Percentiles rank a stretch among this genome's conserved stretches.
phyloP scores from a whole-genome alignment of 164 flowering plant genomes.

The Aristolochia contorta region DNA sequence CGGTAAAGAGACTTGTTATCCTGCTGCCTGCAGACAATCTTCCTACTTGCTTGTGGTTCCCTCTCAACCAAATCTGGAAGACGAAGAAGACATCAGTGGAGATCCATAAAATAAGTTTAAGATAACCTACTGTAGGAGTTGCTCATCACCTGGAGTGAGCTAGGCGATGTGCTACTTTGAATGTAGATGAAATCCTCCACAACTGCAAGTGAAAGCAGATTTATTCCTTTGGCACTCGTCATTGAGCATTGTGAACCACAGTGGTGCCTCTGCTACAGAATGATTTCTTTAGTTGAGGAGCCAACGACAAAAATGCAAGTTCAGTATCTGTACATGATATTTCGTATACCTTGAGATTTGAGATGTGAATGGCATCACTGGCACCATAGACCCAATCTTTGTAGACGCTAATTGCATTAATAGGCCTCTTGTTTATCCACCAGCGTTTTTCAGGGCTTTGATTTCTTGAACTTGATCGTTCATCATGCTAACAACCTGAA shows the following conservation, averaged over 20 bases:
- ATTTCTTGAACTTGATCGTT: conserved; percentile 43
- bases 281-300: background rate
- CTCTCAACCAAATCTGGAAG: conserved; percentile 62
- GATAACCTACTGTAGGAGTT: background rate
- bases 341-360: conserved; percentile 44
- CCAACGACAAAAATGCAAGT: background rate
- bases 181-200: conserved; percentile 81
- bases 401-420: conserved; percentile 39
- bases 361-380: conserved; percentile 36
- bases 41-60: conserved; percentile 52
- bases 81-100: background rate
- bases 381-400: conserved; percentile 62
- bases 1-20: conserved; percentile 66
- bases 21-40: conserved; percentile 73
- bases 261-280: conserved; percentile 56
- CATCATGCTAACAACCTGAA: conserved; percentile 42
- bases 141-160: conserved; percentile 38
- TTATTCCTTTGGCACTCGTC: conserved; percentile 28
- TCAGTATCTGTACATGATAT: background rate
- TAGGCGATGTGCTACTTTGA: conserved; percentile 44
- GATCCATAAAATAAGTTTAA: background rate
- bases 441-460: conserved; percentile 50
- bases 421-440: conserved; percentile 42
- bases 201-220: conserved; percentile 43
- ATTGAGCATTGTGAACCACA: conserved; percentile 33